A percentile compares a stretch with the other conserved stretches of the same genome.
Conservation (phyloP, 2,329 filamentous ascomycete genomes). For the Alternaria arbusti region DNA sequence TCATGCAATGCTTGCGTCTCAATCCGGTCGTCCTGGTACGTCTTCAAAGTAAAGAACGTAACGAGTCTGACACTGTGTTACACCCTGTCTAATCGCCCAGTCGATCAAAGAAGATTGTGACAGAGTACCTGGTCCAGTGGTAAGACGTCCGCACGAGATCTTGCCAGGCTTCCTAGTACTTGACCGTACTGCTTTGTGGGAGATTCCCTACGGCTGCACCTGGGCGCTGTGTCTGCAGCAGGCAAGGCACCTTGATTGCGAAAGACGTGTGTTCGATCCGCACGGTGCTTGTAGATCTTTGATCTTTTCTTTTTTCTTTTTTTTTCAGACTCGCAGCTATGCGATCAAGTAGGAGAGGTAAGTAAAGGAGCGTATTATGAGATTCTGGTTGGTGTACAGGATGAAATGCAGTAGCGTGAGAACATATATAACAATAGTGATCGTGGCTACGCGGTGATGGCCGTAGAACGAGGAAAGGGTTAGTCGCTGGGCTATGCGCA, state of each 20-base stretch:
- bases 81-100: neutral
- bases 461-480: neutral
- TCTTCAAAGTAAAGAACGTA: neutral
- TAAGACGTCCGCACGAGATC: neutral
- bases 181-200: neutral
- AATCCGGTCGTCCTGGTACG: neutral
- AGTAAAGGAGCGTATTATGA: neutral
- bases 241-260: neutral
- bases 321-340: neutral
- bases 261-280: neutral
- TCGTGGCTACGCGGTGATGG: neutral
- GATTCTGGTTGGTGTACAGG: neutral
- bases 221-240: neutral
- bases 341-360: neutral
- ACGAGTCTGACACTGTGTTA: neutral
- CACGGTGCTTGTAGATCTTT: neutral
- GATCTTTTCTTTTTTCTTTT: too few relatives aligned
- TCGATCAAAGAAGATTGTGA: neutral
- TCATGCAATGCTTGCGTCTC: neutral
- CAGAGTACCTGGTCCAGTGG: neutral
- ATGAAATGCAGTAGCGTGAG: neutral
- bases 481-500: too few relatives aligned
- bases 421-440: neutral
- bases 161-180: neutral
- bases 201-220: neutral